Evolutionary conservation across 495 filamentous ascomycete species (phyloP).

Genomic region (Eremomyces bilateralis): DNA sequence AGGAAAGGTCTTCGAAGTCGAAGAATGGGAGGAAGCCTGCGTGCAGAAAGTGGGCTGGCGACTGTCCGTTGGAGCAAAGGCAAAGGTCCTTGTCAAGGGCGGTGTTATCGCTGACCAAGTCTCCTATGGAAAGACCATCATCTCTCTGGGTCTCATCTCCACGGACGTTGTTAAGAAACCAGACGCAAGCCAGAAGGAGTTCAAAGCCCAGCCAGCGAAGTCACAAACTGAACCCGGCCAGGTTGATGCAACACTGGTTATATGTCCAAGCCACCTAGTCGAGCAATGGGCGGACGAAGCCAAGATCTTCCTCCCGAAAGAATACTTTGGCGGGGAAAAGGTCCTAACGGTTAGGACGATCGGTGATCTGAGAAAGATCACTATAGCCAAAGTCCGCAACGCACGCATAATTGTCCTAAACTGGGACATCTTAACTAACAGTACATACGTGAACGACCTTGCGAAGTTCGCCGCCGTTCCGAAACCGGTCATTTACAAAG

Average conservation of each 20-base stretch:
- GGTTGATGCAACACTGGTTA: conserved; percentile 43
- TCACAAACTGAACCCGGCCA: conserved; percentile 16
- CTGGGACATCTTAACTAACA: conserved; percentile 23
- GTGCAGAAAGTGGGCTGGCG: conserved; percentile 37
- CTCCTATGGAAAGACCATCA: conserved; percentile 66
- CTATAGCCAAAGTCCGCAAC: conserved; percentile 22
- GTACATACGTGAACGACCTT: conserved; percentile 27
- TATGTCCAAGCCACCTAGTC: conserved; percentile 40
- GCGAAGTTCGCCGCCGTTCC: conserved; percentile 30
- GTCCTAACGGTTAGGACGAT: conserved; percentile 23
- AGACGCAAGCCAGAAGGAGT: conserved; percentile 2
- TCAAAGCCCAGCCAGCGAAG: neutral
- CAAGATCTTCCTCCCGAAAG: conserved; percentile 29
- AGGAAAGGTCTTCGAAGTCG: conserved; percentile 30
- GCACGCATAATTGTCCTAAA: conserved; percentile 37
- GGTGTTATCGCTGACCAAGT: conserved; percentile 60
- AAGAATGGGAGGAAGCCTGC: conserved; percentile 46
- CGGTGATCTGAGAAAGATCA: conserved; percentile 15
- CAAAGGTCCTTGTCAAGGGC: conserved; percentile 28
- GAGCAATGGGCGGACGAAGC: conserved; percentile 47
- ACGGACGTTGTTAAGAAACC: conserved; percentile 13
- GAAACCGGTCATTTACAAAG: conserved; percentile 18
- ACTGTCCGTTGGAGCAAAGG: conserved; percentile 32
- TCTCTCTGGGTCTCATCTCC: conserved; percentile 45
- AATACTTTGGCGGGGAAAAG: conserved; percentile 9